These are phyloP conservation scores for Debaryomycetaceae sp. DNA, from an alignment of 1,139 yeast species.

Conservation along the genomic window DNA sequence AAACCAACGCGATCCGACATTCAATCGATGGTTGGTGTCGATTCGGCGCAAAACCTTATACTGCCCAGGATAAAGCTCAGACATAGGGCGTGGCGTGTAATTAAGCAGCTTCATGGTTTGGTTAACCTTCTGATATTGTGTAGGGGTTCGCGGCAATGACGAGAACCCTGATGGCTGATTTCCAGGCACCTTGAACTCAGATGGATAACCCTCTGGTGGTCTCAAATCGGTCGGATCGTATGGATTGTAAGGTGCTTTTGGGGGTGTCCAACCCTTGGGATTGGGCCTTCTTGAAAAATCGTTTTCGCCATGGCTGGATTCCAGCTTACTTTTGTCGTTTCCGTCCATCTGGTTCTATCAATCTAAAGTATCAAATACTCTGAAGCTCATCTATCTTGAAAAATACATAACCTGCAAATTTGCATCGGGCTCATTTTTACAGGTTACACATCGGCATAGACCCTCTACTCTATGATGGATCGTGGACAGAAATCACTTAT, in stretches of 20 bases:
- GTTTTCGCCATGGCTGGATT: slow-evolving; percentile 1
- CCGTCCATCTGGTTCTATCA: background rate
- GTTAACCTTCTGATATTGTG: slow-evolving; percentile 66
- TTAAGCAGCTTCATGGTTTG: slow-evolving; percentile 70
- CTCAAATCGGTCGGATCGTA: slow-evolving; percentile 74
- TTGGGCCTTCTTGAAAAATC: slow-evolving; percentile 56
- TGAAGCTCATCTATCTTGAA: too few relatives aligned
- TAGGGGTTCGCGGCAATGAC: slow-evolving; percentile 62
- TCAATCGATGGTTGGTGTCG: slow-evolving; percentile 52
- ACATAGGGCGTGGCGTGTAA: slow-evolving; percentile 76
- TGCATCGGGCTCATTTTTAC: background rate
- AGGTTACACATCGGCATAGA: background rate
- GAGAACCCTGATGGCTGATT: slow-evolving; percentile 53
- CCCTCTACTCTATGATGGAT: too few relatives aligned
- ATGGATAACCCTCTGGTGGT: slow-evolving; percentile 83
- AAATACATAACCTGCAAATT: too few relatives aligned
- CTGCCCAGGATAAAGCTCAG: slow-evolving; percentile 76
- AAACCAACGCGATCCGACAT: slow-evolving; percentile 52
- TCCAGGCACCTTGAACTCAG: slow-evolving; percentile 64
- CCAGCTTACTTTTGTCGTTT: background rate
- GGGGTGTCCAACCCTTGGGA: slow-evolving; percentile 81
- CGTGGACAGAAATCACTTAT: background rate
- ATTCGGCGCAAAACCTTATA: slow-evolving; percentile 66
- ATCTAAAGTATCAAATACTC: too few relatives aligned
- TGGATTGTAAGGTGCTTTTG: slow-evolving; percentile 82